These are phyloP conservation scores for Ustilago xerochloae DNA, from an alignment of 1,284 basidiomycete genomes.

Conservation along the genomic window DNA sequence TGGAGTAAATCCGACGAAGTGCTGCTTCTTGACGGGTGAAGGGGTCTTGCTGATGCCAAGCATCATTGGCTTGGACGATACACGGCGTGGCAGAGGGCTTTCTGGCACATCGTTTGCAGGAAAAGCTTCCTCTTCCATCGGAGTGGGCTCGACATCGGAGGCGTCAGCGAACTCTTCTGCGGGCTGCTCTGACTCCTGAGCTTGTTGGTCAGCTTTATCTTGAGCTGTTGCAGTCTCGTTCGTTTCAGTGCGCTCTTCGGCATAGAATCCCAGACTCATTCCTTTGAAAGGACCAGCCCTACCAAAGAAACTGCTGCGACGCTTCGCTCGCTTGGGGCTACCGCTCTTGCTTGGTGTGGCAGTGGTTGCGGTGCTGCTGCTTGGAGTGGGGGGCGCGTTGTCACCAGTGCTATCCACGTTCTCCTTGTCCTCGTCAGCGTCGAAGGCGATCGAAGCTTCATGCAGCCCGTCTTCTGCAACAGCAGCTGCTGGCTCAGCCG, in stretches of 20 bases:
- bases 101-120: too few relatives aligned
- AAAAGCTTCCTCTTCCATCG: constrained; percentile 18
- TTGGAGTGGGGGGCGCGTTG: not conserved
- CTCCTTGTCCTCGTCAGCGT: constrained; percentile 9
- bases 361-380: not conserved
- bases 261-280: constrained; percentile 51
- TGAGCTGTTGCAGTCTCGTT: constrained; percentile 5
- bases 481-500: not conserved
- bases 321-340: constrained; percentile 46
- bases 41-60: constrained; percentile 46
- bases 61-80: constrained; percentile 12
- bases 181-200: constrained; percentile 1
- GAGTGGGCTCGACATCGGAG: constrained; percentile 16
- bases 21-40: constrained; percentile 40
- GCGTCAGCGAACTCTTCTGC: constrained; percentile 23
- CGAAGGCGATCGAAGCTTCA: not conserved
- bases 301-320: constrained; percentile 55
- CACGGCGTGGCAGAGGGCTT: constrained; percentile 13
- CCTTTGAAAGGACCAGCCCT: constrained; percentile 44
- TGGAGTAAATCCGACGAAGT: constrained; percentile 41
- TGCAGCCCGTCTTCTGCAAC: not conserved
- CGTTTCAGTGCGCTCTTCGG: constrained; percentile 50
- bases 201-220: not conserved
- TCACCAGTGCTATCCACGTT: constrained; percentile 8
- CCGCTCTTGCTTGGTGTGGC: constrained; percentile 28